phyloP scores from a whole-genome alignment of 108 stramenopile genomes.

The Chaetoceros muelleri region DNA sequence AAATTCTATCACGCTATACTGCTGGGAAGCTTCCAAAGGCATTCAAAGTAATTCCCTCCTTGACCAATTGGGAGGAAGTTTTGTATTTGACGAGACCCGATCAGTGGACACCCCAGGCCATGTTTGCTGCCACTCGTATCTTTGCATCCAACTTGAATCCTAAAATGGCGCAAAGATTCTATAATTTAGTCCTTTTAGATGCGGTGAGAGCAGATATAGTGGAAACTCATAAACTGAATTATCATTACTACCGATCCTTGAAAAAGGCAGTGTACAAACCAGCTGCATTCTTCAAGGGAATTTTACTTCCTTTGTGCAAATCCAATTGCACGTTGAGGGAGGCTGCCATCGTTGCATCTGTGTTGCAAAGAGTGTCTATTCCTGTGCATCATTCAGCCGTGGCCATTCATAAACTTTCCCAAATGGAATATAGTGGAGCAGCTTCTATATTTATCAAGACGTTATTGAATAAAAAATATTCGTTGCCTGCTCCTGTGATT shows the following conservation, averaged over 20 bases:
- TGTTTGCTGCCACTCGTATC: constrained; percentile 92
- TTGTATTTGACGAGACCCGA: constrained; percentile 95
- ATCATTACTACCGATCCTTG: constrained; percentile 93
- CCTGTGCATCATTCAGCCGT: constrained; percentile 96
- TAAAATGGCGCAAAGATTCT: constrained; percentile 97
- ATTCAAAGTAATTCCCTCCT: constrained; percentile 97
- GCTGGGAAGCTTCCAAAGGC: constrained; percentile 98
- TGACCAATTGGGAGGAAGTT: constrained; percentile 96
- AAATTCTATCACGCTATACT: constrained; percentile 86
- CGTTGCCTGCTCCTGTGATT: constrained; percentile 92
- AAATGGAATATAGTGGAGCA: constrained; percentile 90
- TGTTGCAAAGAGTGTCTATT: constrained; percentile 87
- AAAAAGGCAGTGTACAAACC: constrained; percentile 97
- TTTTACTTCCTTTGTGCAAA: constrained; percentile 89
- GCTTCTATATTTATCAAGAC: constrained; percentile 86
- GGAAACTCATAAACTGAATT: constrained; percentile 90
- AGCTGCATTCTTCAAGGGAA: constrained; percentile 97
- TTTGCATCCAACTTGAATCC: constrained; percentile 98
- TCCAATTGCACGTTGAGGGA: constrained; percentile 92
- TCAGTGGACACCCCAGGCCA: constrained; percentile 93
- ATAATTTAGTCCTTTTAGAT: constrained; percentile 90
- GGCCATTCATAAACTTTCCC: constrained; percentile 92
- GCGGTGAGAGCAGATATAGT: constrained; percentile 91
- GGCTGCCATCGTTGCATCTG: constrained; percentile 91
- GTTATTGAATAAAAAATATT: constrained; percentile 96